Base-by-base conservation (phyloP, 768 basidiomycete genomes). In the Erythrobasidium yunnanense region DNA sequence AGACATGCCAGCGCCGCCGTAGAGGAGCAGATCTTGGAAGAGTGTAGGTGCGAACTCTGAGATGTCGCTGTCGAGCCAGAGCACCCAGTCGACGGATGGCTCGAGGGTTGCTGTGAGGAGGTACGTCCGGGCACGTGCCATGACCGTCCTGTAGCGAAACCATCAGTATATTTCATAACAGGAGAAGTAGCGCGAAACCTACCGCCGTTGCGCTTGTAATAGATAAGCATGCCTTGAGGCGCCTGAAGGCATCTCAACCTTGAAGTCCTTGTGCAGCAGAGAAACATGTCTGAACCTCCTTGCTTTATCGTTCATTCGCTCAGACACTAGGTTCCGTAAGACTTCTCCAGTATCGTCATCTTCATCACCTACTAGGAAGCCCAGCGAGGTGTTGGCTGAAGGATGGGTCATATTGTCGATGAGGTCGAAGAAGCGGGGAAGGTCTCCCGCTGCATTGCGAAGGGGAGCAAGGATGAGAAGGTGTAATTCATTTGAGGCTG, bases 41-140 rank as follows among this genome's bases (percentile, higher is more conserved):
- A 72, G 23, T 3, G 30, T 22, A 35, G 62, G 56, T 34, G 69
- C 57, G 25, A 58, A 57, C 15, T 70, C 68, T 33, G 60, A 63
- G 25, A 72, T 29, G 29, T 72, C 71, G 30, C 68, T 65, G 33
- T 72, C 71, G 30, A 70, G 38, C 71, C 71, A 72, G 7, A 72
- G 52, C 5, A 47, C 71, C 68, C 68, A 70, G 33, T 72, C 71
- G 7, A 69, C 68, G 2, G 55, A 27, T 4, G 66, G 65, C 32
- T 66, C 53, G 18, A 70, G 60, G 2, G 69, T 68, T 3, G 69
- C 55, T 6, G 67, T 67, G 20, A 70, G 55, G 13, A 70, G 69
- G 47, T 50, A 68, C 8, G 69, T 68, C 7, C 69, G 56, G 6
- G 67, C 66, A 55, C 51, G 45, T 29, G 69, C 69, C 53, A 70